Percentiles rank a stretch among this genome's conserved stretches.
phyloP scores from a whole-genome alignment of 768 basidiomycete species.

The Termitomyces sp. region DNA sequence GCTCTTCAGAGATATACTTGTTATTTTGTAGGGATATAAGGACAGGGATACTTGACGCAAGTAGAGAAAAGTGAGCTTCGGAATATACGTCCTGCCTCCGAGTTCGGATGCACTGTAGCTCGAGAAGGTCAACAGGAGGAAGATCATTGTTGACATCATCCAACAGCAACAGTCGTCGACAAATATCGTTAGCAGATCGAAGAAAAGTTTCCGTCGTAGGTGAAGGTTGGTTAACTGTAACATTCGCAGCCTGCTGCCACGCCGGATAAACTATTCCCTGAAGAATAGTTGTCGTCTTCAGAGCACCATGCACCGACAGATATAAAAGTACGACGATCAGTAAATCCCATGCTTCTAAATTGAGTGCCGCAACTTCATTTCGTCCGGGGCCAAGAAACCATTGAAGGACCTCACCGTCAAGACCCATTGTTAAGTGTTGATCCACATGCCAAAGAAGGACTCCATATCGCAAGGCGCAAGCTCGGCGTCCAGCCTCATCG shows the following conservation, averaged over 20 bases:
- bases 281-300: conserved; percentile 72
- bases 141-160: conserved; percentile 42
- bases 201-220: conserved; percentile 51
- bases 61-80: conserved; percentile 60
- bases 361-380: conserved; percentile 59
- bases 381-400: conserved; percentile 75
- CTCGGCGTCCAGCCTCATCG: conserved; percentile 44
- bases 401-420: conserved; percentile 66
- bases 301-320: conserved; percentile 62
- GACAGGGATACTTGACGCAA: conserved; percentile 64
- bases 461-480: conserved; percentile 65
- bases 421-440: conserved; percentile 70
- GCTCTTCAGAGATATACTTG: conserved; percentile 42
- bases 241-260: conserved; percentile 59
- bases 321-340: conserved; percentile 61
- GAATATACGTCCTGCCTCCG: conserved; percentile 67
- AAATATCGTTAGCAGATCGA: conserved; percentile 61
- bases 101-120: conserved; percentile 68
- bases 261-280: conserved; percentile 76
- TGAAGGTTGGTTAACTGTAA: conserved; percentile 34
- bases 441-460: conserved; percentile 72
- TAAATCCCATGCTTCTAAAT: conserved; percentile 64
- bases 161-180: conserved; percentile 55
- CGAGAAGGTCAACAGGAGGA: conserved; percentile 52
- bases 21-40: conserved; percentile 74